A percentile compares a stretch with the other conserved stretches of the same genome.
phyloP scores from a whole-genome alignment of 2,329 filamentous ascomycete genomes.

The Shiraia sp. region DNA sequence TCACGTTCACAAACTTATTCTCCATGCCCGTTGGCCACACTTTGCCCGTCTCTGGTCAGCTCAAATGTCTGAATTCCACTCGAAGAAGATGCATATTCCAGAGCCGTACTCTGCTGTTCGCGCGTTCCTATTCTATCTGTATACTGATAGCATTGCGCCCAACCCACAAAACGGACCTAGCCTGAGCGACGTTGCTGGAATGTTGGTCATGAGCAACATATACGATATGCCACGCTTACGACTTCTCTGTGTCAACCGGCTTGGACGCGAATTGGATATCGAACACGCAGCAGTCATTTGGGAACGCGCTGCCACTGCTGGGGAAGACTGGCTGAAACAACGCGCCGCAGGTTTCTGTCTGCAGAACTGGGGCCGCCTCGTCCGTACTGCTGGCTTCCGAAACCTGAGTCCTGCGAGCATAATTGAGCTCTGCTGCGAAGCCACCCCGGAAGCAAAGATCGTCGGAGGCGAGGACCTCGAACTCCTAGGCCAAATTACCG shows the following conservation, averaged over 20 bases:
- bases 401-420: slow-evolving; percentile 77
- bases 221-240: slow-evolving; percentile 96
- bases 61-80: slow-evolving; percentile 97
- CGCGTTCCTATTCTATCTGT: slow-evolving; percentile 93
- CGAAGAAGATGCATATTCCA: slow-evolving; percentile 95
- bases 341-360: slow-evolving; percentile 87
- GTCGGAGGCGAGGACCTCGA: slow-evolving; percentile 84
- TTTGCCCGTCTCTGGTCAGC: slow-evolving; percentile 89
- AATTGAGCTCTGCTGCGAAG: slow-evolving; percentile 89
- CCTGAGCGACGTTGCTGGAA: slow-evolving; percentile 84
- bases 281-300: slow-evolving; percentile 95
- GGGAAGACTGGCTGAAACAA: slow-evolving; percentile 90
- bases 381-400: slow-evolving; percentile 85
- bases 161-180: slow-evolving; percentile 54
- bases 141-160: slow-evolving; percentile 81
- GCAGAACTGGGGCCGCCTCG: slow-evolving; percentile 91
- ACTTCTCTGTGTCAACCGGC: slow-evolving; percentile 84
- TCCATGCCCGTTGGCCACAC: slow-evolving; percentile 95
- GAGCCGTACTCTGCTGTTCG: slow-evolving; percentile 94
- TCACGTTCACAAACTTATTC: slow-evolving; percentile 91
- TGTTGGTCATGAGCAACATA: slow-evolving; percentile 96
- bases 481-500: slow-evolving; percentile 56
- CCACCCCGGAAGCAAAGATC: slow-evolving; percentile 89
- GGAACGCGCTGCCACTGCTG: slow-evolving; percentile 88
- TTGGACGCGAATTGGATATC: slow-evolving; percentile 89